Base-by-base conservation (phyloP, 345 rosid species). In the Nasturtium officinale region DNA sequence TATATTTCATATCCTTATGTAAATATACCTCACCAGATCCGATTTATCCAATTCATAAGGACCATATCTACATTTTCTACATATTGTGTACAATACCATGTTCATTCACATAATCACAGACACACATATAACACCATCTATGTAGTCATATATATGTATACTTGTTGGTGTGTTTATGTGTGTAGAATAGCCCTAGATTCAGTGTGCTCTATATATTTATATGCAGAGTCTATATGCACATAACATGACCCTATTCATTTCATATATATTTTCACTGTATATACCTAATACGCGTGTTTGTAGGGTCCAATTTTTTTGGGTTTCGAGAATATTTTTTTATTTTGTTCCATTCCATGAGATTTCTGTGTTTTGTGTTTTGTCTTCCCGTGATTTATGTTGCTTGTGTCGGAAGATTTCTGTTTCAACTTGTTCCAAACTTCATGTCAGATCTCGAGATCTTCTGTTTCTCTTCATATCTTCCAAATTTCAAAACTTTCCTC, bases 211-310 rank as follows among this genome's bases (percentile, higher is more conserved):
- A 60, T 16, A 29, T 26, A 26, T 28, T 57, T 75, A 52, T 28
- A 50, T 75, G 69, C 79, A 48, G 69, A 68, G 43, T 68, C 69
- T 75, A 52, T 61, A 68, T 61, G 69, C 69, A 68, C 51, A 42
- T 75, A 62, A 52, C 74, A 52, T 61, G 74, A 29, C 79, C 17
- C 21, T 76, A 43, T 53, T 43, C 21, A 61, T 32, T 61, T 61
- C 48, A 25, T 67, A 59, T 61, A 32, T 37, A 38, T 9, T 10
- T 60, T 51, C 54, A 75, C 47, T 75, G 9, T 52, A 23, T 61
- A 52, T 29, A 76, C 79, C 79, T 76, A 76, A 76, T 69, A 76
- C 75, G 74, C 79, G 65, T 76, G 28, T 59, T 2, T 53, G 75
- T 69, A 76, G 79, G 79, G 79, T 76, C 79, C 50, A 69, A 61